These are phyloP conservation scores for Phytophthora constricta DNA, from an alignment of 352 stramenopile species.

Conservation along the genomic window DNA sequence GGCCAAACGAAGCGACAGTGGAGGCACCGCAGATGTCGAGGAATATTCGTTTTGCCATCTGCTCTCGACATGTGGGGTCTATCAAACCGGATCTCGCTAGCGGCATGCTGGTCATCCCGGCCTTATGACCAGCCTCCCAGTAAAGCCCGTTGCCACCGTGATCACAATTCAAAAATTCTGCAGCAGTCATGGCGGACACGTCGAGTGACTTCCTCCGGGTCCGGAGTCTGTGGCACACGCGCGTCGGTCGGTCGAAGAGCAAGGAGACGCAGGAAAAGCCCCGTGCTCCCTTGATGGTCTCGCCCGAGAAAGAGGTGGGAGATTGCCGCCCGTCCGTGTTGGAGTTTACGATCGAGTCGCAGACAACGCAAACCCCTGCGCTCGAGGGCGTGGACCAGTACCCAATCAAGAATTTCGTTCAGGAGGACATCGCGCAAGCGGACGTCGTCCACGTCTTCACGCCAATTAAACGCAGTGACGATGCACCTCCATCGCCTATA, in stretches of 20 bases:
- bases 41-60: too few species aligned
- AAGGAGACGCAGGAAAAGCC: conserved; percentile 17
- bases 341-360: neutral
- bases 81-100: too few species aligned
- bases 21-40: too few species aligned
- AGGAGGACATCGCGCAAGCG: neutral
- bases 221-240: conserved; percentile 75
- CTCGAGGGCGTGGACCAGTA: conserved; percentile 37
- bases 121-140: too few species aligned
- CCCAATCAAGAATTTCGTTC: conserved; percentile 2
- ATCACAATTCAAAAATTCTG: neutral
- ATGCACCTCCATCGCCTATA: neutral
- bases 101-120: too few species aligned
- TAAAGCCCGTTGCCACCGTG: neutral
- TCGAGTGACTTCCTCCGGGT: conserved; percentile 26
- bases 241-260: conserved; percentile 47
- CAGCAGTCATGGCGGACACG: neutral
- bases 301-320: neutral
- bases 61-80: too few species aligned
- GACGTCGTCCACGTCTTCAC: conserved; percentile 12
- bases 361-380: conserved; percentile 22
- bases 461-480: neutral
- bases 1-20: too few species aligned
- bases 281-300: neutral
- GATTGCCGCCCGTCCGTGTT: neutral